These are phyloP conservation scores for Penicillium longicatenatum DNA, from an alignment of 495 filamentous ascomycete species.

Conservation along the genomic window DNA sequence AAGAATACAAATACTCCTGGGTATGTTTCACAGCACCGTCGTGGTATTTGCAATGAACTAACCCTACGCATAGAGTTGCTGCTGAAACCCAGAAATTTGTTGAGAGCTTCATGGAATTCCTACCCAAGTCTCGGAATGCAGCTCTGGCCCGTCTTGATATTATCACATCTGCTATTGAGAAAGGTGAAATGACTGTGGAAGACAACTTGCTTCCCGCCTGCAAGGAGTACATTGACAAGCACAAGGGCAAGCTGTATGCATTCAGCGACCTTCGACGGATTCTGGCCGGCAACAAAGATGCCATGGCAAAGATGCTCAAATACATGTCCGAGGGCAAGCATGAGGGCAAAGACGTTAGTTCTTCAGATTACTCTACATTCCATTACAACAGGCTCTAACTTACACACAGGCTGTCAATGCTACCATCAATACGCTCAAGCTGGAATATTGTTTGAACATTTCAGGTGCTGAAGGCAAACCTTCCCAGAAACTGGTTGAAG, in stretches of 20 bases:
- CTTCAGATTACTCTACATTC: neutral
- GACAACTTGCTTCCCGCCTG: constrained; percentile 42
- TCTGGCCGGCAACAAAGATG: constrained; percentile 38
- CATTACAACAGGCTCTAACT: constrained; percentile 8
- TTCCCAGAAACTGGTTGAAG: constrained; percentile 37
- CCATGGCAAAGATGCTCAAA: constrained; percentile 40
- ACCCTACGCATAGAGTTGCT: constrained; percentile 31
- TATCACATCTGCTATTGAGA: constrained; percentile 25
- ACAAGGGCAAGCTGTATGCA: constrained; percentile 53
- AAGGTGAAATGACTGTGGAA: constrained; percentile 33
- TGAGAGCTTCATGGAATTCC: constrained; percentile 36
- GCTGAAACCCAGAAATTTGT: constrained; percentile 34
- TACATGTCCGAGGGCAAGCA: constrained; percentile 30
- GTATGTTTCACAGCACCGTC: constrained; percentile 26
- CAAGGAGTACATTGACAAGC: constrained; percentile 51
- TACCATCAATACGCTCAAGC: constrained; percentile 56
- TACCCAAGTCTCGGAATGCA: constrained; percentile 51
- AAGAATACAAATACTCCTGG: constrained; percentile 32
- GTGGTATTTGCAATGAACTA: constrained; percentile 1
- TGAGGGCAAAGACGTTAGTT: constrained; percentile 36
- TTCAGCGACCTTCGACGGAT: constrained; percentile 56
- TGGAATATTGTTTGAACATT: constrained; percentile 55
- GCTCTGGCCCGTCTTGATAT: constrained; percentile 44
- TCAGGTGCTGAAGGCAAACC: constrained; percentile 42
- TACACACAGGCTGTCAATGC: constrained; percentile 29